Evolutionary conservation across 352 stramenopile species (phyloP).

Genomic region (Phytophthora foliorum): DNA sequence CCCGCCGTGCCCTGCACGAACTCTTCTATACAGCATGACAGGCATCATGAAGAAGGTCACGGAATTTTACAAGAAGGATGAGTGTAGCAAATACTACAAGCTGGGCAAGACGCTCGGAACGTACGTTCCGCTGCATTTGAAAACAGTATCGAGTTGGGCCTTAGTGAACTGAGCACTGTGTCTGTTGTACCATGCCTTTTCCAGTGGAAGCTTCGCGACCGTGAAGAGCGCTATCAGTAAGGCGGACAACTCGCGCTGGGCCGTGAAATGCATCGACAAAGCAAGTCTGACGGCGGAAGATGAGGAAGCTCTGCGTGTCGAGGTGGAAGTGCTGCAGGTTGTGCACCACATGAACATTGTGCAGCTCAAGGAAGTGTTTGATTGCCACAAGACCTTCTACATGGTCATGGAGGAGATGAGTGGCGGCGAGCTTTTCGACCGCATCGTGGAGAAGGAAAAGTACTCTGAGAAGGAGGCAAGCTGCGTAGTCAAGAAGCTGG

Average conservation of each 20-base stretch:
- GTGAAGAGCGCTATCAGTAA: conserved; percentile 88
- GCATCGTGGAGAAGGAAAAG: conserved; percentile 93
- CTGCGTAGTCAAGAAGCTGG: conserved; percentile 87
- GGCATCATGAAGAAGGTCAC: conserved; percentile 89
- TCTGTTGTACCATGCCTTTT: conserved; percentile 13
- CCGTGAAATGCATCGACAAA: conserved; percentile 90
- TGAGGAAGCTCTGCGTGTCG: conserved; percentile 81
- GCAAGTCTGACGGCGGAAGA: conserved; percentile 81
- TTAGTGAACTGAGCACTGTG: not conserved
- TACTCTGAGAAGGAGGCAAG: conserved; percentile 93
- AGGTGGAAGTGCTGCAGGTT: conserved; percentile 87
- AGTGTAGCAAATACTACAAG: conserved; percentile 92
- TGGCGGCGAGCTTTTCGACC: conserved; percentile 93
- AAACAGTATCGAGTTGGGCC: not conserved
- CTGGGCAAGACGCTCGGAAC: conserved; percentile 90
- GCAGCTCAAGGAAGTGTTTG: conserved; percentile 87
- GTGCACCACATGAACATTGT: conserved; percentile 92
- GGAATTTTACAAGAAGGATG: conserved; percentile 91
- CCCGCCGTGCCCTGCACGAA: not conserved
- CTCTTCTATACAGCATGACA: conserved; percentile 53
- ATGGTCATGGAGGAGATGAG: conserved; percentile 95
- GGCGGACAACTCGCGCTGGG: conserved; percentile 79
- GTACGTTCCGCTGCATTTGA: conserved; percentile 51
- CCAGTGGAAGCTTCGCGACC: conserved; percentile 85
- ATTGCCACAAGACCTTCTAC: conserved; percentile 92